Conservation (phyloP, 805 yeast species). For the Diddensiella caesifluorescens region DNA sequence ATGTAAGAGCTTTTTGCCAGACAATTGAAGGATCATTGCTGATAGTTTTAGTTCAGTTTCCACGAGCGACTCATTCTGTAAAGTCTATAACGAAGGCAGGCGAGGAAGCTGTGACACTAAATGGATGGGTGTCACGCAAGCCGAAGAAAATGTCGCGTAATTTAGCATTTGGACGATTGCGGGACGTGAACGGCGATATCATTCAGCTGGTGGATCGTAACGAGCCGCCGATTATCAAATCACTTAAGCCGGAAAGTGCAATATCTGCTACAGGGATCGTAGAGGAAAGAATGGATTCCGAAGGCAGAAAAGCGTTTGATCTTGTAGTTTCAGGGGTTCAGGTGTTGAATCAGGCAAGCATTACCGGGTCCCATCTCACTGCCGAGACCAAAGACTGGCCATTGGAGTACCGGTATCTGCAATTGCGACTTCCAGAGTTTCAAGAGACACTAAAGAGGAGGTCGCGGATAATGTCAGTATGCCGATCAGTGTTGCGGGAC, state of each 20-base stretch:
- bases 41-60: slow-evolving; percentile 2
- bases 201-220: slow-evolving; percentile 50
- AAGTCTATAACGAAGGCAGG: neutral
- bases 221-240: slow-evolving; percentile 39
- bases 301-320: slow-evolving; percentile 40
- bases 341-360: slow-evolving; percentile 56
- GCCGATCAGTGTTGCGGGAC: slow-evolving; percentile 35
- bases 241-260: slow-evolving; percentile 67
- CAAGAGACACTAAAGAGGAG: slow-evolving; percentile 26
- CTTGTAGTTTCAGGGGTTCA: slow-evolving; percentile 47
- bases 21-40: neutral
- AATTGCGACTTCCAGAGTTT: slow-evolving; percentile 48
- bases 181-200: slow-evolving; percentile 66
- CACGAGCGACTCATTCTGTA: slow-evolving; percentile 3
- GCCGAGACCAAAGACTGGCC: slow-evolving; percentile 60
- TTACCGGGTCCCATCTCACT: slow-evolving; percentile 64
- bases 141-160: slow-evolving; percentile 64
- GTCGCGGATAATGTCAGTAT: slow-evolving; percentile 35
- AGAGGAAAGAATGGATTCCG: slow-evolving; percentile 28
- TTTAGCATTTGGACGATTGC: slow-evolving; percentile 63
- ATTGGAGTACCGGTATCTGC: slow-evolving; percentile 74
- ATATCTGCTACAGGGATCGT: slow-evolving; percentile 58
- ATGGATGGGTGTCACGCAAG: slow-evolving; percentile 81
- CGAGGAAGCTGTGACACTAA: slow-evolving; percentile 38
- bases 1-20: neutral